Percentiles rank a stretch among this genome's conserved stretches.
These are phyloP conservation scores for Pichia sp. DNA, from an alignment of 1,139 yeast genomes.

Conservation along the genomic window DNA sequence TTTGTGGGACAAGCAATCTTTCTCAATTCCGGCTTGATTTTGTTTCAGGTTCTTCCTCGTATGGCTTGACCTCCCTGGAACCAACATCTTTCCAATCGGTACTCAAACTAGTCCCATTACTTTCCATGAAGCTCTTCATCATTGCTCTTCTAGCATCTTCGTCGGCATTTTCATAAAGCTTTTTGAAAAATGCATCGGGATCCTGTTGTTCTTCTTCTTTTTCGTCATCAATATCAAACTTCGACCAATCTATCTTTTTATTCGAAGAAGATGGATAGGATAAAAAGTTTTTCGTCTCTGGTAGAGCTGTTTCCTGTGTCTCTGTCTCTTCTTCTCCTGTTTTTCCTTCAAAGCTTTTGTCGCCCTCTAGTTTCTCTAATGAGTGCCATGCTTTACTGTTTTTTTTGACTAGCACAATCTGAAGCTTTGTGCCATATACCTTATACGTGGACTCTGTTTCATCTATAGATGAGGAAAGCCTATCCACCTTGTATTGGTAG, in stretches of 20 bases:
- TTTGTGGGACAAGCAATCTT: neutral
- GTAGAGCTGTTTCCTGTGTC: slow-evolving; percentile 18
- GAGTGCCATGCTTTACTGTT: slow-evolving; percentile 38
- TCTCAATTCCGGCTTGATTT: neutral
- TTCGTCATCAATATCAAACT: slow-evolving; percentile 49
- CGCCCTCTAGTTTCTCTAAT: slow-evolving; percentile 33
- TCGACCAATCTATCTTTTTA: slow-evolving; percentile 67
- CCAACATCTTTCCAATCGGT: slow-evolving; percentile 94
- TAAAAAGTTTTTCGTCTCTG: slow-evolving; percentile 20
- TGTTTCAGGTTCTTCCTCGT: slow-evolving; percentile 42
- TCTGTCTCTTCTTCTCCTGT: neutral
- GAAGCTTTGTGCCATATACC: slow-evolving; percentile 72
- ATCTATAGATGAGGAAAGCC: slow-evolving; percentile 49
- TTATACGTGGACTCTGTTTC: slow-evolving; percentile 42
- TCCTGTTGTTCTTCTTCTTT: slow-evolving; percentile 40
- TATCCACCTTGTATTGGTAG: slow-evolving; percentile 47
- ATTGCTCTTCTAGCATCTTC: slow-evolving; percentile 89
- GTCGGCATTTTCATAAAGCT: slow-evolving; percentile 73
- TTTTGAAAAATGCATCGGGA: slow-evolving; percentile 62
- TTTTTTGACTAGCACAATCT: slow-evolving; percentile 47
- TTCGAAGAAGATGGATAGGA: slow-evolving; percentile 63
- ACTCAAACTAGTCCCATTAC: slow-evolving; percentile 88
- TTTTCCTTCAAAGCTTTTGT: slow-evolving; percentile 2
- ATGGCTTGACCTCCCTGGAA: slow-evolving; percentile 67
- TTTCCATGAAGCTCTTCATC: slow-evolving; percentile 94